Conservation (phyloP, 345 rosid genomes). For the Eucalyptus tenuipes region DNA sequence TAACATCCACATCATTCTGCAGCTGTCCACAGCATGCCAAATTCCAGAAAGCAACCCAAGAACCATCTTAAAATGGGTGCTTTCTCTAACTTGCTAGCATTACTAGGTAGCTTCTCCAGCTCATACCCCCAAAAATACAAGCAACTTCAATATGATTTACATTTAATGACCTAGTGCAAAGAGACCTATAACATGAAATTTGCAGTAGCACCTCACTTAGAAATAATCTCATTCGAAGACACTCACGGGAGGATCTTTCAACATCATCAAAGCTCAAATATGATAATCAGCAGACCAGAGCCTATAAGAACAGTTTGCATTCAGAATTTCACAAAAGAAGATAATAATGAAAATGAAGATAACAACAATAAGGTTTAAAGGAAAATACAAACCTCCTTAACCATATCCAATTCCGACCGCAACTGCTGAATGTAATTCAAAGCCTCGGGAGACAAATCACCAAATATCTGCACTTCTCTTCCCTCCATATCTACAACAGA, state of each 20-base stretch:
- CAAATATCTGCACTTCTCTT: slow-evolving; percentile 42
- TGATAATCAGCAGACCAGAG: neutral
- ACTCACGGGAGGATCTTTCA: neutral
- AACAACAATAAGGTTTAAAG: neutral
- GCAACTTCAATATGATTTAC: neutral
- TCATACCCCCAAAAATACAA: neutral
- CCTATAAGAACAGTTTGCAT: neutral
- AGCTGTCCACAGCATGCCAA: neutral
- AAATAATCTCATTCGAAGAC: neutral
- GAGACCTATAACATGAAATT: neutral
- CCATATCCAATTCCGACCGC: slow-evolving; percentile 47
- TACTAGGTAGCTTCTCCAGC: neutral
- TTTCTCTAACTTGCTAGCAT: neutral
- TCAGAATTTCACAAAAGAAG: neutral
- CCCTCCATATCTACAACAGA: slow-evolving; percentile 26
- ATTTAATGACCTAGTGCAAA: neutral
- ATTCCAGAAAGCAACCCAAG: neutral
- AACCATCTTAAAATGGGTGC: neutral
- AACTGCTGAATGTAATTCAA: slow-evolving; percentile 47
- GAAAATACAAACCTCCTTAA: slow-evolving; percentile 32
- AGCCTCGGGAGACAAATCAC: slow-evolving; percentile 62
- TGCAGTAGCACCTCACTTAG: neutral
- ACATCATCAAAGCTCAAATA: neutral
- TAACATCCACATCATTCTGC: neutral
- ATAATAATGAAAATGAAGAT: neutral